phyloP scores from a whole-genome alignment of 108 stramenopile genomes.

The Schizochytrium sp. region DNA sequence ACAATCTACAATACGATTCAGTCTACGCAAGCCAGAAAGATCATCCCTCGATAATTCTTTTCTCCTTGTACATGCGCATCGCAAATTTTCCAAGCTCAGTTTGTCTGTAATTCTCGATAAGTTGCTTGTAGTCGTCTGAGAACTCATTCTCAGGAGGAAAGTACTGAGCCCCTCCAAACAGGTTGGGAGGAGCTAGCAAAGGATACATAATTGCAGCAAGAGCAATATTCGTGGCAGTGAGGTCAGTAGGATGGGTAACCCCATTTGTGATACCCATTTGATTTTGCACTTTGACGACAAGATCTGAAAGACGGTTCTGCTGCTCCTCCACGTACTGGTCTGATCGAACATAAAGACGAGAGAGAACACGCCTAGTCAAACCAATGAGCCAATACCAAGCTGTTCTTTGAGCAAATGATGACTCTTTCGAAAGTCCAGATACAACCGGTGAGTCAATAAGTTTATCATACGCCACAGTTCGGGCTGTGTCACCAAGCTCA shows the following conservation, averaged over 20 bases:
- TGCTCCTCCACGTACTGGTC: slow-evolving; percentile 16
- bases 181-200: slow-evolving; percentile 1
- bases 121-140: not conserved
- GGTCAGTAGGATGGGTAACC: not conserved
- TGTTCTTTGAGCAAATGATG: not conserved
- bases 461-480: not conserved
- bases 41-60: not conserved
- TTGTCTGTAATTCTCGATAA: not conserved
- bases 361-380: not conserved
- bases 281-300: not conserved
- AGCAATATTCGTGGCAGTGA: slow-evolving; percentile 2
- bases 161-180: not conserved
- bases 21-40: not conserved
- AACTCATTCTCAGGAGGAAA: not conserved
- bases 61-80: slow-evolving; percentile 27
- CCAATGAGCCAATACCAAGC: not conserved
- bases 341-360: not conserved
- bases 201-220: not conserved
- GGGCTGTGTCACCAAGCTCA: not conserved
- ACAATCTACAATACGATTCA: not conserved
- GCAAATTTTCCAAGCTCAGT: slow-evolving; percentile 28
- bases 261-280: not conserved
- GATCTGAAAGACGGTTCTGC: not conserved
- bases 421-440: not conserved
- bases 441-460: not conserved